Evolutionary conservation across 352 stramenopile genomes (phyloP).

Genomic region (Pythium angustatum): DNA sequence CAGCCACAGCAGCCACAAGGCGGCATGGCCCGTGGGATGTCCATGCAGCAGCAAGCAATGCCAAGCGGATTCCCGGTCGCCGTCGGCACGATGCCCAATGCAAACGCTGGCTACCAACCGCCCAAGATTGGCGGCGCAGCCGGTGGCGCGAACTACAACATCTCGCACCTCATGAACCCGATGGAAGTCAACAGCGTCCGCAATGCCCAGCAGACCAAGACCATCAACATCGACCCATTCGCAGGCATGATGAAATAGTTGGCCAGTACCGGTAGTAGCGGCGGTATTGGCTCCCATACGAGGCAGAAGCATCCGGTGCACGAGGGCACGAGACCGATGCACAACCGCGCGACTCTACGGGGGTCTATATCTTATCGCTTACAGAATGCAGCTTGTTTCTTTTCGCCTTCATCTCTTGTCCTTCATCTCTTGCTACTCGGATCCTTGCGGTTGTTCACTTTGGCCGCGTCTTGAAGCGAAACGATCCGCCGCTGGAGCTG

Average conservation of each 20-base stretch:
- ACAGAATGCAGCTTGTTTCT: neutral
- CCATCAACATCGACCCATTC: slow-evolving; percentile 86
- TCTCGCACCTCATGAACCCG: slow-evolving; percentile 83
- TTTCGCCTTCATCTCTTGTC: neutral
- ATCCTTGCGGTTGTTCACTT: neutral
- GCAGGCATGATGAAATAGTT: too few relatives aligned
- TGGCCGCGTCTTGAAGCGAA: slow-evolving; percentile 13
- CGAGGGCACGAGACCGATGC: too few relatives aligned
- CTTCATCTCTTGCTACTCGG: neutral
- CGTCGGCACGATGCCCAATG: neutral
- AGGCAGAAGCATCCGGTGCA: too few relatives aligned
- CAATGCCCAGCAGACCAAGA: slow-evolving; percentile 49
- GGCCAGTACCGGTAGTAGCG: too few relatives aligned
- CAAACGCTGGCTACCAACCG: slow-evolving; percentile 6
- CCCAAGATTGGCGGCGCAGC: slow-evolving; percentile 21
- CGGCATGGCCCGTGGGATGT: slow-evolving; percentile 22
- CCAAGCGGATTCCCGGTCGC: slow-evolving; percentile 11
- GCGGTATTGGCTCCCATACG: too few relatives aligned
- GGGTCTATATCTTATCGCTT: neutral
- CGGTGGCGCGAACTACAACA: slow-evolving; percentile 69
- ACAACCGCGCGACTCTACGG: too few relatives aligned
- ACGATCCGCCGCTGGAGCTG: slow-evolving; percentile 17
- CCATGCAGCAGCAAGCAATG: slow-evolving; percentile 19
- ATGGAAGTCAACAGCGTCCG: slow-evolving; percentile 51
- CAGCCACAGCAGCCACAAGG: slow-evolving; percentile 13